These are phyloP conservation scores for Paspalum notatum DNA, from an alignment of 176 grass and related monocot genomes.

Conservation along the genomic window DNA sequence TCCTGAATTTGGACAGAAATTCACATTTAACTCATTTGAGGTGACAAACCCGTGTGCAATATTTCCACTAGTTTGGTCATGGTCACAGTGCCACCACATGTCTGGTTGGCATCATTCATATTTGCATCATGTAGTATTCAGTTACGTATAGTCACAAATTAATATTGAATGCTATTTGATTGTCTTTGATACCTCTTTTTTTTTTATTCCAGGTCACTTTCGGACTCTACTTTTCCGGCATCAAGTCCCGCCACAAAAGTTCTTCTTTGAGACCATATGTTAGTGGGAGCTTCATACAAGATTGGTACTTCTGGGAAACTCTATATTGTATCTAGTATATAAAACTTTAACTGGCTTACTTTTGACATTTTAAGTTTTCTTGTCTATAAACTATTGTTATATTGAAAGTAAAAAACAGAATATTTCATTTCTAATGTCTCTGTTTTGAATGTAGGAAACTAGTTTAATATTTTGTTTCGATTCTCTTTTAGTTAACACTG, in stretches of 20 bases:
- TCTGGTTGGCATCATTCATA: background rate
- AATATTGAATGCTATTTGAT: background rate
- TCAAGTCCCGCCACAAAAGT: constrained; percentile 60
- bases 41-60: background rate
- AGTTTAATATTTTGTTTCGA: background rate
- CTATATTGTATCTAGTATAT: background rate
- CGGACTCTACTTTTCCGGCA: constrained; percentile 60
- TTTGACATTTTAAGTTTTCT: background rate
- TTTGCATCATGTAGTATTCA: background rate
- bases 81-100: background rate
- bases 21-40: background rate
- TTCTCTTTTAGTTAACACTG: constrained; percentile 15
- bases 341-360: constrained; percentile 9
- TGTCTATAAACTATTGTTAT: constrained; percentile 19
- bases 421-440: constrained; percentile 19
- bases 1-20: background rate
- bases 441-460: background rate
- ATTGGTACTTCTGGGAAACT: constrained; percentile 66
- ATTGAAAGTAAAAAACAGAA: background rate
- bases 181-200: background rate
- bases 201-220: constrained; percentile 69
- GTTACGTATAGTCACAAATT: background rate
- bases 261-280: constrained; percentile 84
- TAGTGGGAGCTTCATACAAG: constrained; percentile 82
- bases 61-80: background rate